Conservation (phyloP, 371 early-diverging fungal species). For the Parasitella parasitica region DNA sequence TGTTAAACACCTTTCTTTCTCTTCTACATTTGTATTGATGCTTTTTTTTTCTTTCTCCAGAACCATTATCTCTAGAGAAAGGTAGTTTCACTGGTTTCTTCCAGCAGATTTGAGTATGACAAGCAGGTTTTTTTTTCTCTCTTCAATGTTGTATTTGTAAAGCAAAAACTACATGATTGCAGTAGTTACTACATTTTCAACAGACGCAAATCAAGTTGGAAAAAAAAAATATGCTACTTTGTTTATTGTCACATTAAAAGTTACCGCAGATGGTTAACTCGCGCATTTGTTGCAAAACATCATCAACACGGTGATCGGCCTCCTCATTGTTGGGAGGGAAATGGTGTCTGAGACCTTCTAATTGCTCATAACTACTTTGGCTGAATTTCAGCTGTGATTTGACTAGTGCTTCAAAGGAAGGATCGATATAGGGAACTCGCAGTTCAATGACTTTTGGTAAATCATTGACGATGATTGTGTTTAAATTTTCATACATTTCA, state of each 20-base stretch:
- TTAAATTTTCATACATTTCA: constrained; percentile 80
- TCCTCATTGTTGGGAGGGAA: constrained; percentile 57
- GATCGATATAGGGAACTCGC: constrained; percentile 87
- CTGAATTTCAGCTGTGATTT: constrained; percentile 86
- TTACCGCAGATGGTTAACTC: constrained; percentile 87
- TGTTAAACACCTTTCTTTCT: no score
- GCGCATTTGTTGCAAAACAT: constrained; percentile 86
- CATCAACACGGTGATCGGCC: constrained; percentile 67
- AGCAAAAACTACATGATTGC: not conserved
- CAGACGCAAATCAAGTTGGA: not conserved
- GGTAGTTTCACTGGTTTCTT: no score
- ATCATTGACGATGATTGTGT: constrained; percentile 78
- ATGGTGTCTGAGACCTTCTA: constrained; percentile 54
- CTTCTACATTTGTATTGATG: no score
- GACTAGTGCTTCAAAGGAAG: constrained; percentile 92
- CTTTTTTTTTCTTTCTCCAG: no score
- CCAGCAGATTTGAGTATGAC: no score
- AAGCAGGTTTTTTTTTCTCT: no score
- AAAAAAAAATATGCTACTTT: not conserved
- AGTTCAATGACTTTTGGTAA: constrained; percentile 88
- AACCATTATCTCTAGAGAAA: no score
- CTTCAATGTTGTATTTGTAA: not conserved
- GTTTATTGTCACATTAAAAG: constrained; percentile 24
- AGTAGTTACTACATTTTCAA: no score
- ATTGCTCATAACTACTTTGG: constrained; percentile 70